A percentile compares a stretch with the other conserved stretches of the same genome.
Evolutionary conservation across 345 rosid genomes (phyloP).

Genomic region (Erucastrum elatum): DNA sequence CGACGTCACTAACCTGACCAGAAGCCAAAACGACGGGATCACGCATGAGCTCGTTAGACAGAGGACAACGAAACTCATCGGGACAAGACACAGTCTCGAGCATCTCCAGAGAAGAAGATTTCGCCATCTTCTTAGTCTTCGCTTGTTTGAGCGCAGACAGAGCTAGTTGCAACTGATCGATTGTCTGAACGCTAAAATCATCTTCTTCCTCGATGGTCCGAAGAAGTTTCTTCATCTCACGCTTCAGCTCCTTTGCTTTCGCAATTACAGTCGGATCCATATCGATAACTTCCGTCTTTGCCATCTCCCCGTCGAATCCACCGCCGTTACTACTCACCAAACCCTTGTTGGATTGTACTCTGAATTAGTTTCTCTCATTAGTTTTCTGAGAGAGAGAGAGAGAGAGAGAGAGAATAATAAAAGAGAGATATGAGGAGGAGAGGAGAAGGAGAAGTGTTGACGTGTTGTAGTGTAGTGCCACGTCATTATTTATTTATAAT

Average conservation of each 20-base stretch:
- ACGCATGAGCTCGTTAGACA: slow-evolving; percentile 84
- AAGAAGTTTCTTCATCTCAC: slow-evolving; percentile 65
- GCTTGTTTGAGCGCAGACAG: slow-evolving; percentile 55
- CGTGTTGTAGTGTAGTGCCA: slow-evolving; percentile 26
- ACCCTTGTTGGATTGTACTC: slow-evolving; percentile 11
- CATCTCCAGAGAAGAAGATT: slow-evolving; percentile 51
- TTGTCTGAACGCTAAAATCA: slow-evolving; percentile 49
- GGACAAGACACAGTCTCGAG: slow-evolving; percentile 58
- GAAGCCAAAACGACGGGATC: slow-evolving; percentile 92
- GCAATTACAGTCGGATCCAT: slow-evolving; percentile 68
- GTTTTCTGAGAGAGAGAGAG: background rate
- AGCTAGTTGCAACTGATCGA: slow-evolving; percentile 71
- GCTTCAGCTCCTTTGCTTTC: slow-evolving; percentile 65
- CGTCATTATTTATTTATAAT: slow-evolving; percentile 28
- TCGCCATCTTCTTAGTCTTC: slow-evolving; percentile 48
- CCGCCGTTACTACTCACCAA: slow-evolving; percentile 24
- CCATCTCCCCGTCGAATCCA: slow-evolving; percentile 49
- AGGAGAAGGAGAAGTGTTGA: slow-evolving; percentile 14
- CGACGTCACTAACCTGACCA: slow-evolving; percentile 65
- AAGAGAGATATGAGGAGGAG: slow-evolving; percentile 28
- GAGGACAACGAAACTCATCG: slow-evolving; percentile 79
- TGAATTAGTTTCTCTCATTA: slow-evolving; percentile 7
- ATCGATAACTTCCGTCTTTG: slow-evolving; percentile 57
- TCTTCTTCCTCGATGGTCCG: slow-evolving; percentile 56
- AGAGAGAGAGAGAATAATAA: slow-evolving; percentile 11